Percentiles rank a stretch among this genome's conserved stretches.
Evolutionary conservation across 2,329 filamentous ascomycete genomes (phyloP).

Genomic region (Pseudofabraea citricarpa): DNA sequence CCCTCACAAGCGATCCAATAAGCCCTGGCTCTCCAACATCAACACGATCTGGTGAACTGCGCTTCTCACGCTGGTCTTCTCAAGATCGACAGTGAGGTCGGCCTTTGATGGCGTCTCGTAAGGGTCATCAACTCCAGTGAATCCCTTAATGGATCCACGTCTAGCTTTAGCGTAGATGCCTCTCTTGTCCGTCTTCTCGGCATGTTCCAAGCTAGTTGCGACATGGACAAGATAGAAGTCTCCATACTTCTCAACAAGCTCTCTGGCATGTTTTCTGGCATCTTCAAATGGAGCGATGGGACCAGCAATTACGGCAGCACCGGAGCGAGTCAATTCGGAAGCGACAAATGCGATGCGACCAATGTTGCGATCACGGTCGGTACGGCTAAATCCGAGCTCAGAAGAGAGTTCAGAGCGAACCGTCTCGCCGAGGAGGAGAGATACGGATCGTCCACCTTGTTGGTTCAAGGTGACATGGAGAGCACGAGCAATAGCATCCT

Average conservation of each 20-base stretch:
- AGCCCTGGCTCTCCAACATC: conserved; percentile 81
- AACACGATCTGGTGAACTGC: conserved; percentile 97
- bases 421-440: conserved; percentile 90
- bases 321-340: conserved; percentile 86
- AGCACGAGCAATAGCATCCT: conserved; percentile 92
- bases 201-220: conserved; percentile 84
- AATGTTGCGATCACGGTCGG: conserved; percentile 93
- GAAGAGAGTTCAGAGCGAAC: conserved; percentile 89
- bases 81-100: conserved; percentile 77
- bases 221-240: conserved; percentile 96
- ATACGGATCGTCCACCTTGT: conserved; percentile 91
- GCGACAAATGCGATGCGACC: conserved; percentile 95
- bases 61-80: conserved; percentile 83
- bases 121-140: conserved; percentile 96
- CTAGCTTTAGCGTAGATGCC: conserved; percentile 85
- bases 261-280: conserved; percentile 70
- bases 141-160: conserved; percentile 89
- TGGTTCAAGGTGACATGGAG: conserved; percentile 97
- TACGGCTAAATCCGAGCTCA: conserved; percentile 89
- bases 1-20: conserved; percentile 61
- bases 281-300: conserved; percentile 91
- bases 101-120: conserved; percentile 83
- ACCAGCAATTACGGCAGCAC: conserved; percentile 91
- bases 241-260: conserved; percentile 82
- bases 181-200: conserved; percentile 90